Conservation (phyloP, 2,329 filamentous ascomycete genomes). For the Chrysosphaeria jannelii region DNA sequence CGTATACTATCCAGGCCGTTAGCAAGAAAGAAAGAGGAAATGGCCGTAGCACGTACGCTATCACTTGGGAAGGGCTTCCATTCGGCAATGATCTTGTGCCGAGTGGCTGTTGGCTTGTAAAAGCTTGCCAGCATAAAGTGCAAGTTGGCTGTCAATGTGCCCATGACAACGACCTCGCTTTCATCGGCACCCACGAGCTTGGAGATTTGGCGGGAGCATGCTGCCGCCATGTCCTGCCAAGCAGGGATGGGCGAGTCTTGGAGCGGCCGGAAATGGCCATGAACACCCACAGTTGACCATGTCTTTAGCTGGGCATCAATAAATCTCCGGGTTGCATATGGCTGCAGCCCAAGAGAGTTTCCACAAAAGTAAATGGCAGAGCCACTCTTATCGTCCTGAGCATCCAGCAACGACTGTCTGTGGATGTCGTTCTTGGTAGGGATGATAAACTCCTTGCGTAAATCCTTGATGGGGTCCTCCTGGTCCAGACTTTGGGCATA, state of each 20-base stretch:
- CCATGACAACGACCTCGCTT: conserved; percentile 61
- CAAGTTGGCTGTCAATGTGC: conserved; percentile 54
- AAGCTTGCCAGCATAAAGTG: conserved; percentile 66
- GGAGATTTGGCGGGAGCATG: conserved; percentile 36
- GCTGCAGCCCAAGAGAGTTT: conserved; percentile 69
- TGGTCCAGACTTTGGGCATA: conserved; percentile 24
- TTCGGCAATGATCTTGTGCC: conserved; percentile 63
- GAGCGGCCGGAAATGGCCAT: conserved; percentile 48
- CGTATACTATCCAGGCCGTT: conserved; percentile 26
- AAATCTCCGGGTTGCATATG: conserved; percentile 31
- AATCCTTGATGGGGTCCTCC: conserved; percentile 24
- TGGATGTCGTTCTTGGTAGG: conserved; percentile 29
- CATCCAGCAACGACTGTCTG: conserved; percentile 7
- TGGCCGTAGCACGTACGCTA: conserved; percentile 13
- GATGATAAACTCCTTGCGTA: conserved; percentile 45
- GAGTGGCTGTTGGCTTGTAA: conserved; percentile 33
- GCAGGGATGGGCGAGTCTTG: conserved; percentile 26
- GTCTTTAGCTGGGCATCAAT: conserved; percentile 47
- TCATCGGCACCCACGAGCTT: conserved; percentile 44
- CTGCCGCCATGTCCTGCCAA: conserved; percentile 56
- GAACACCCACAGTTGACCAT: conserved; percentile 62
- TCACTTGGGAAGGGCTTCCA: conserved; percentile 77
- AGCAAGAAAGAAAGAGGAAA: neutral
- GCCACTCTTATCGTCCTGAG: conserved; percentile 9
- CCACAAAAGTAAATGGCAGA: conserved; percentile 57